These are phyloP conservation scores for Dunaliella primolecta DNA, from an alignment of 139 green algal species.

Conservation along the genomic window DNA sequence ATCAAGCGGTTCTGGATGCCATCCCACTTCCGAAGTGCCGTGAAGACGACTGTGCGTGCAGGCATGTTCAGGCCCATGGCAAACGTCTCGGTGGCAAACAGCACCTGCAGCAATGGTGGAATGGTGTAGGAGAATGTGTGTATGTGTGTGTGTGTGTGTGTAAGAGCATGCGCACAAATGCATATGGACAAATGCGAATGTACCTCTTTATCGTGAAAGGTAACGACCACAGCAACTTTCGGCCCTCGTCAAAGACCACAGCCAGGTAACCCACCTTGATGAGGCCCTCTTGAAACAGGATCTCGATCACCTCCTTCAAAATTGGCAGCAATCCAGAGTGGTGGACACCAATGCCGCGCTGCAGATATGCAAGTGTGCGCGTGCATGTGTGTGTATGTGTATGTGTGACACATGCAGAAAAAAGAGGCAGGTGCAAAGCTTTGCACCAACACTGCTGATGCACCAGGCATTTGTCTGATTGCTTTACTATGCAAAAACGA, in stretches of 20 bases:
- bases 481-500: no score
- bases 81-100: slow-evolving; percentile 96
- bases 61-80: slow-evolving; percentile 99
- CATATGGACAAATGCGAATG: no score
- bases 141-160: no score
- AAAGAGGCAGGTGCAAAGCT: no score
- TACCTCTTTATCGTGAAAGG: no score
- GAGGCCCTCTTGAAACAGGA: slow-evolving; percentile 88
- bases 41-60: slow-evolving; percentile 91
- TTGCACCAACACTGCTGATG: no score
- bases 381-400: slow-evolving; percentile 2
- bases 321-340: slow-evolving; percentile 93
- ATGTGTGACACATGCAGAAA: no score
- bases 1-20: slow-evolving; percentile 55
- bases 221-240: no score
- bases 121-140: slow-evolving; percentile 82
- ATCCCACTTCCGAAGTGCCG: slow-evolving; percentile 87
- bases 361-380: background rate
- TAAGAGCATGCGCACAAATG: background rate
- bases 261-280: slow-evolving; percentile 30
- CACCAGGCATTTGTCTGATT: no score
- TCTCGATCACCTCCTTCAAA: slow-evolving; percentile 95
- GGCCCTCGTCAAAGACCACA: no score
- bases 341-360: slow-evolving; percentile 86
- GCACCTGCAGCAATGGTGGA: slow-evolving; percentile 53